Evolutionary conservation across 495 filamentous ascomycete species (phyloP), one percentile per base, ranked within the genome.

Genomic region (Cenococcum geophilum): DNA sequence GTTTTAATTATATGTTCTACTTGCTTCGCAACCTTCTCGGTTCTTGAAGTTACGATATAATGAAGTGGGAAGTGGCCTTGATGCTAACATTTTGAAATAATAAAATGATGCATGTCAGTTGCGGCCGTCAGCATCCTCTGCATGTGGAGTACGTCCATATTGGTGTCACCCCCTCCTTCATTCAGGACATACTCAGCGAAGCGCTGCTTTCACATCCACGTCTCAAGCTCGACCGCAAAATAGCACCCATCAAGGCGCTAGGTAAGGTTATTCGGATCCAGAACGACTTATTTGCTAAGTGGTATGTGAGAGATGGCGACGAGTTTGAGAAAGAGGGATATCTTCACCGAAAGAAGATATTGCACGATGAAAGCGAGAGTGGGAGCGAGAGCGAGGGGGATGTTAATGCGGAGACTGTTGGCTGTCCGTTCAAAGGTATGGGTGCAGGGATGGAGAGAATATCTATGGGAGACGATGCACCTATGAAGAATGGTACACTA

Each of bases 101-200:
- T 37, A 58, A 80, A 48, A 80, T 86, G 78, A 89, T 89, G 85
- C 86, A 89, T 69, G 79, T 79, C 4, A 86, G 85, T 1, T 78
- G 83, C 59, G 86, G 81, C 12, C 79, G 86, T 20, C 71, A 80
- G 52, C 79, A 86, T 55, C 79, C 83, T 0, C 76, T 91, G 21
- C 87, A 88, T 71, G 76, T 91, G 61, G 87, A 91, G 73, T 90
- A 88, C 68, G 78, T 90, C 37, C 87, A 91, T 72, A 84, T 90
- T 53, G 82, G 85, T 40, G 84, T 78, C 22, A 81, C 77, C 35
- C 79, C 90, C 1, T 82, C 81, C 0, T 87, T 83, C 65, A 85
- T 91, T 61, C 83, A 88, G 68, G 86, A 90, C 52, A 80, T 88
- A n/a, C 78, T 89, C 59, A 83, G 77, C 45, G 86, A 89, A 67